phyloP scores from a whole-genome alignment of 257 asterid genomes.

The Anisodus tanguticus region DNA sequence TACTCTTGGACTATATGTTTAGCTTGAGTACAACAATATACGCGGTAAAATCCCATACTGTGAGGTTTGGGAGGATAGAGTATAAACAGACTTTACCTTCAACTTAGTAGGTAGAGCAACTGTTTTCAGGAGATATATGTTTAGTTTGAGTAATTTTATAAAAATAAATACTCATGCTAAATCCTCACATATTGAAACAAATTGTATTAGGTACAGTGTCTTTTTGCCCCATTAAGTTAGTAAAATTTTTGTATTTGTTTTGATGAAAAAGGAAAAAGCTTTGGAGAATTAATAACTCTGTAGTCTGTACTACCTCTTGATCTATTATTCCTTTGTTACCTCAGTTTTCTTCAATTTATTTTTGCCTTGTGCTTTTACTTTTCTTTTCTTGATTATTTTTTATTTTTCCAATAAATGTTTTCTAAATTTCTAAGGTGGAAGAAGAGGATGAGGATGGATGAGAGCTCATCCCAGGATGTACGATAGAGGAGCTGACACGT shows the following conservation, averaged over 20 bases:
- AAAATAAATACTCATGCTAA: neutral
- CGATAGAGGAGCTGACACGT: slow-evolving; percentile 46
- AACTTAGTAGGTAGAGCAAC: too few species aligned
- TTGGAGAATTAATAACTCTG: too few species aligned
- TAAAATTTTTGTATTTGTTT: too few species aligned
- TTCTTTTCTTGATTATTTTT: neutral
- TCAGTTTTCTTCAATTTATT: neutral
- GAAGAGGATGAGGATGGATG: neutral
- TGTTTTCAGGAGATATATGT: too few species aligned
- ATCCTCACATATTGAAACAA: too few species aligned
- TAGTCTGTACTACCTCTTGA: neutral
- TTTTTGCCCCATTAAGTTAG: too few species aligned
- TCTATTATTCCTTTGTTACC: neutral
- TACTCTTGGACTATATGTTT: too few species aligned
- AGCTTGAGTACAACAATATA: neutral
- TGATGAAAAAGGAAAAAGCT: too few species aligned
- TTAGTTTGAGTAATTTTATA: neutral
- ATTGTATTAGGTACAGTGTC: too few species aligned
- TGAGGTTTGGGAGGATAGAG: too few species aligned
- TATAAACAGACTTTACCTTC: too few species aligned
- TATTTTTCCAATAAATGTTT: neutral
- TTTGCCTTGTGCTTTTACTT: neutral
- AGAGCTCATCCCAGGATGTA: slow-evolving; percentile 35
- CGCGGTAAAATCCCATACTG: too few species aligned
- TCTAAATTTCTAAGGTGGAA: slow-evolving; percentile 27